Evolutionary conservation across 1,284 basidiomycete genomes (phyloP), one percentile per base, ranked within the genome.

Genomic region (Ustilago cynodontis): DNA sequence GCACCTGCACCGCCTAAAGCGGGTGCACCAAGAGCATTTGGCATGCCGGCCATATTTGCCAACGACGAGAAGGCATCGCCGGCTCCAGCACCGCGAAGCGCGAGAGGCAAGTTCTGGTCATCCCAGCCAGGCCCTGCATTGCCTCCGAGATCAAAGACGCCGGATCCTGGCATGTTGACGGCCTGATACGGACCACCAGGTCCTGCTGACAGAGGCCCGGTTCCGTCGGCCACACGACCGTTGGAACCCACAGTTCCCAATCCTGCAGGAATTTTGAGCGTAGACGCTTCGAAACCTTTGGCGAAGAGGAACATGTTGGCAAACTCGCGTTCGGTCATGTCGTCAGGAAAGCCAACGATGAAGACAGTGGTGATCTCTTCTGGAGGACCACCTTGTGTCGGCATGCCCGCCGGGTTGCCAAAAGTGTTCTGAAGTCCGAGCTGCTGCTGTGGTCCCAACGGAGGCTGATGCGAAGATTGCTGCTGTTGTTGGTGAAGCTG

Each of bases 231-330:
- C 9, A 47, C 28, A 26, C 76, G 67, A 11, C 71, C 70, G 16
- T 63, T 66, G 1, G 76, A 68, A 3, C 71, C 71, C 5, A 67
- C 37, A 24, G 49, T 49, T 91, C 90, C 84, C 26, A 94, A 92
- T 85, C 93, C 93, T 86, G 93, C 92, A 1, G 96, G 96, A 69
- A 97, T 94, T 89, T 98, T 99, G 81, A 99, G 90, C 7, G 95
- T 98, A 0, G 96, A 95, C 18, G 96, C 97, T 86, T 99, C 96
- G 83, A 99, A 99, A 13, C 95, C 97, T 1, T 90, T 88, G 2
- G 94, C 94, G 85, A 99, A 99, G 3, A 95, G 94, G 86, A 99
- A 99, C 93, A 99, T 97, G 86, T 98, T 98, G 87, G 96, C 94
- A 86, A 99, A 98, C 87, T 99, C 96, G 24, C 96, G 94, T 88